Evolutionary conservation across 2,329 filamentous ascomycete genomes (phyloP).

Genomic region (Fusarium zealandicum): DNA sequence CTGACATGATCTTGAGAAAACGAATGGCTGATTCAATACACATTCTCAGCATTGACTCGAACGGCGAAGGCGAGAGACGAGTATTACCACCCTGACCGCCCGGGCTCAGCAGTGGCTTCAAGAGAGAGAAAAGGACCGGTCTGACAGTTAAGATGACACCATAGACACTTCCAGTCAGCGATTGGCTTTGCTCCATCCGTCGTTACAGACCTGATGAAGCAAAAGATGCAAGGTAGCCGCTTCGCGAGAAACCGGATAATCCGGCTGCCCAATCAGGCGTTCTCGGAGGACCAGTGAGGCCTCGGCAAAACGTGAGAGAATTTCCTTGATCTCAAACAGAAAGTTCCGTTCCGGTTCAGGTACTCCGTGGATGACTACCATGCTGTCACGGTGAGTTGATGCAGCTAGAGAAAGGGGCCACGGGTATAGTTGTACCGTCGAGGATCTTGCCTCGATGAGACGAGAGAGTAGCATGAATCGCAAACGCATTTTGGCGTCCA

Average conservation of each 20-base stretch:
- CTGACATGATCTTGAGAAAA: conserved; percentile 30
- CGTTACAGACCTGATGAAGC: conserved; percentile 20
- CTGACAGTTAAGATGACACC: conserved; percentile 32
- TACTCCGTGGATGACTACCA: conserved; percentile 25
- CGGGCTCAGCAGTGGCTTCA: conserved; percentile 19
- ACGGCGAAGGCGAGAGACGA: conserved; percentile 16
- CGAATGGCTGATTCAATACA: conserved; percentile 28
- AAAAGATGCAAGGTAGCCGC: conserved; percentile 29
- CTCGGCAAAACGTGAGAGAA: conserved; percentile 28
- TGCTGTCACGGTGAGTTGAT: background rate
- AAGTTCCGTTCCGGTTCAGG: conserved; percentile 22
- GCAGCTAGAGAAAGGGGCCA: background rate
- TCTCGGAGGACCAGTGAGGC: conserved; percentile 20
- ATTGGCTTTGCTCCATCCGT: fast-evolving
- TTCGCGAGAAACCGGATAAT: conserved; percentile 26
- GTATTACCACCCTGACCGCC: background rate
- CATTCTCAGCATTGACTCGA: conserved; percentile 34
- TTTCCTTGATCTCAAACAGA: conserved; percentile 24
- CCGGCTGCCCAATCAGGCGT: conserved; percentile 11
- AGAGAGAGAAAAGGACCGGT: conserved; percentile 30
- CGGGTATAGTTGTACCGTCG: conserved; percentile 10
- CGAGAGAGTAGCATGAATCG: conserved; percentile 26
- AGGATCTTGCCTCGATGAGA: conserved; percentile 33
- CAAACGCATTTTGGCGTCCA: conserved; percentile 27
- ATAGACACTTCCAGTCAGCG: conserved; percentile 1